These are phyloP conservation scores for Euphrasia confusa DNA, from an alignment of 257 asterid genomes.

Conservation along the genomic window DNA sequence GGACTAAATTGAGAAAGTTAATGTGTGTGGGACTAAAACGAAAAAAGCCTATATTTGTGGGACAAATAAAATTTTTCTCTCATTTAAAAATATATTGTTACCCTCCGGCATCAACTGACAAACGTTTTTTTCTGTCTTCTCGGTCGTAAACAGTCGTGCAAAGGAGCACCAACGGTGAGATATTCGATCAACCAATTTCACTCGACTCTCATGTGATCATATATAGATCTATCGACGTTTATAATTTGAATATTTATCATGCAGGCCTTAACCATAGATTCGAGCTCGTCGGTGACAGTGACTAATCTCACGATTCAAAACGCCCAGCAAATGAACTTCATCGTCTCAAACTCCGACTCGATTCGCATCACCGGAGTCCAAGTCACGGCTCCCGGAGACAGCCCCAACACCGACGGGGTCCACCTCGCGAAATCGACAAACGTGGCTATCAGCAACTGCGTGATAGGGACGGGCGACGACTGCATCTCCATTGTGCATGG, in stretches of 20 bases:
- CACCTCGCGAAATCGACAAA: conserved; percentile 78
- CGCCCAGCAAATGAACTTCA: conserved; percentile 85
- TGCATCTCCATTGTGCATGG: conserved; percentile 86
- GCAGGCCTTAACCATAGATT: conserved; percentile 69
- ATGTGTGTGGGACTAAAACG: no score
- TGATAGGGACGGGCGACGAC: conserved; percentile 96
- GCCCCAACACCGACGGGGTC: conserved; percentile 97
- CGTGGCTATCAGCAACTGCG: conserved; percentile 72
- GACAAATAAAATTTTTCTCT: no score
- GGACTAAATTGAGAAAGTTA: no score
- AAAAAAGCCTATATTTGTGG: no score
- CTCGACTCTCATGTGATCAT: no score
- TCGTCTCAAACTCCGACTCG: conserved; percentile 52
- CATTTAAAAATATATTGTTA: no score
- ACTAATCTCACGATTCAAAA: conserved; percentile 60
- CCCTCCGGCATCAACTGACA: conserved; percentile 25
- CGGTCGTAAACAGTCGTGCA: conserved; percentile 86
- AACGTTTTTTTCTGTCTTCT: not conserved
- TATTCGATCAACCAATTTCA: no score
- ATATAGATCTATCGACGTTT: no score
- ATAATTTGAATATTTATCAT: not conserved
- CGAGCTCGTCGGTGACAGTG: conserved; percentile 57
- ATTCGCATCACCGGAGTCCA: conserved; percentile 45
- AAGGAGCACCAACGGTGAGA: conserved; percentile 83
- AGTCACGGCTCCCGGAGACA: conserved; percentile 73